Evolutionary conservation across 306 rosid genomes (phyloP), one percentile per base, ranked within the genome.

Genomic region (Biancaea sappan): DNA sequence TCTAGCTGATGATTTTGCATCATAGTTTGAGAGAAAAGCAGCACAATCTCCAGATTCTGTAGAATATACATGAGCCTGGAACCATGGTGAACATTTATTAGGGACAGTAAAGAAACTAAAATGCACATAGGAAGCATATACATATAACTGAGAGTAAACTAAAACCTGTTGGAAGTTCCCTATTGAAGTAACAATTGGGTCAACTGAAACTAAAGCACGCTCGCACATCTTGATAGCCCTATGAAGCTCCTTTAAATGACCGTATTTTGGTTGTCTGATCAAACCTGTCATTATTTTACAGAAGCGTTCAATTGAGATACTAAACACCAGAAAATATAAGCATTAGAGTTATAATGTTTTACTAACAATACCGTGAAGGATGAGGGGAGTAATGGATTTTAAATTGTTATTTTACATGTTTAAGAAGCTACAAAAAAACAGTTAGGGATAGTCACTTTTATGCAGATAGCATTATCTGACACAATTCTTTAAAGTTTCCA

Each of bases 201-300:
- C 99, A 16, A 85, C 83, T 77, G 99, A 90, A 83, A 95, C 84
- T 81, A 95, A 84, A 58, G 98, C 96, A 32, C 31, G 72, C 72
- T 95, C 96, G 4, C 88, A 83, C 97, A 88, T 92, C 88, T 88
- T 95, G 41, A 92, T 59, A 41, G 98, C 89, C 84, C 75, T 82
- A 26, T 95, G 99, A 77, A 95, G 98, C 88, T 92, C 99, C 91
- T 95, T 95, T 38, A 95, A 88, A 67, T 95, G 99, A 69, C 98
- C 98, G 50, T 92, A 90, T 82, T 95, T 95, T 28, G 99, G 99
- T 65, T 95, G 96, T 81, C 98, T 86, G 62, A 92, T 88, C 87
- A 95, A 78, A 79, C 99, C 99, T 95, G 74, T 21, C 81, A 87
- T 19, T 74, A 64, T 70, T 38, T 69, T 10, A 68, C 41, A 43